Conservation (phyloP, 2,329 filamentous ascomycete genomes). For the Aureobasidium mangrovei region DNA sequence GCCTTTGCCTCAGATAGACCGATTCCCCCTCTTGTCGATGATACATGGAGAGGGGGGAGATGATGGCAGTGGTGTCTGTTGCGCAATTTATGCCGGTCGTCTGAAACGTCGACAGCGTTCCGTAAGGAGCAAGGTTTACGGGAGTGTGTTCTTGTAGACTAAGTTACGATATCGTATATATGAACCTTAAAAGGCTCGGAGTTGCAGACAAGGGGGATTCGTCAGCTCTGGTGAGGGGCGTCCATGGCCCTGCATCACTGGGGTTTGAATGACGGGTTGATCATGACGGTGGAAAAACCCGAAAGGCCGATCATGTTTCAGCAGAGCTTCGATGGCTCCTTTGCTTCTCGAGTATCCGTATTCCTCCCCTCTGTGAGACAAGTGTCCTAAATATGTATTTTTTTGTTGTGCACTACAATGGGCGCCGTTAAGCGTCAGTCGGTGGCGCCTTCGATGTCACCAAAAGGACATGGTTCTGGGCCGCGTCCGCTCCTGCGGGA, state of each 20-base stretch:
- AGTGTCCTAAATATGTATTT: not conserved
- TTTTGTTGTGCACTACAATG: conserved; percentile 1
- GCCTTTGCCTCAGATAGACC: not conserved
- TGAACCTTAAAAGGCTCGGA: not conserved
- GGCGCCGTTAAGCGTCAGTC: not conserved
- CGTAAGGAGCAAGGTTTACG: not conserved
- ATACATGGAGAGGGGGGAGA: not conserved
- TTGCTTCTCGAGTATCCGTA: not conserved
- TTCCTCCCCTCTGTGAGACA: not conserved
- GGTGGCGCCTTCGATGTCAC: too few relatives aligned
- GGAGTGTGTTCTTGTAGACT: not conserved
- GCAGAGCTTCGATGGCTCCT: not conserved
- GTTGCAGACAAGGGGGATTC: not conserved
- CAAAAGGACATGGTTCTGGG: not conserved
- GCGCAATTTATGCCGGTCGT: not conserved
- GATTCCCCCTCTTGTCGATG: not conserved
- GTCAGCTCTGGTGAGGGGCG: conserved; percentile 1
- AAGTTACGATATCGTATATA: not conserved
- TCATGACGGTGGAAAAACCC: not conserved
- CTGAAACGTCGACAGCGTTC: not conserved
- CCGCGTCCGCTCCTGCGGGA: not conserved
- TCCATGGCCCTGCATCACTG: too few relatives aligned
- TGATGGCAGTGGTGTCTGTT: not conserved
- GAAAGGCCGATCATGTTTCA: too few relatives aligned
- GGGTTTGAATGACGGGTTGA: too few relatives aligned